Evolutionary conservation across 176 grass and related monocot species (phyloP), one percentile per base, ranked within the genome.

Genomic region (Carex pumila): DNA sequence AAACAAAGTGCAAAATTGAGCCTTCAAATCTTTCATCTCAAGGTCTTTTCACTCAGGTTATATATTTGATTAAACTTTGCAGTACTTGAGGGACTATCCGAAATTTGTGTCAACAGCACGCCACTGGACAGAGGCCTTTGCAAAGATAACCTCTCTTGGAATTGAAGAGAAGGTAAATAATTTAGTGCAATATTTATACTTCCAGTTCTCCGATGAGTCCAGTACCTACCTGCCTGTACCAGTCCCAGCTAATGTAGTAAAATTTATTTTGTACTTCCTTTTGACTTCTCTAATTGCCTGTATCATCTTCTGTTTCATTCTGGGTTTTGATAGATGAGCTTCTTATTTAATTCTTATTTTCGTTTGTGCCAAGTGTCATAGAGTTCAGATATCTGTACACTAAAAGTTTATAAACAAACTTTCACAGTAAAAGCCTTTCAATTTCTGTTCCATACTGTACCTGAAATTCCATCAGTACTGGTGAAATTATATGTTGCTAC

Each of bases 41-140:
- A 78, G 29, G 10, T 57, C 55, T 56, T 56, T 13, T 78, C 30
- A 78, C 36, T 22, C 60, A 10, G 56, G 56, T 32, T 77, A 56
- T 77, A 50, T 56, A 77, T 78, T 78, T 57, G 73, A 32, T 78
- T 13, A 57, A 55, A 54, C 34, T 57, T 65, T 88, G 81, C 81
- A 99, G 93, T 95, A 94, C 56, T 80, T 95, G 72, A 77, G 89
- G 68, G 91, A 99, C 29, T 87, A 94, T 63, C 63, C 79, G 11
- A 95, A 90, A 67, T 99, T 99, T 6, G 71, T 90, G 36, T 70
- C 84, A 32, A 99, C 97, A n/a, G 93, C 97, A 90, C 86, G 88
- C 36, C 93, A 99, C 69, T 99, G 97, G 97, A 99, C 97, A 29
- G 93, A 95, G 81, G 91, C 93, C 58, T 99, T 92, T 65, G 97